Percentiles rank a stretch among this genome's conserved stretches.
phyloP scores from a whole-genome alignment of 768 basidiomycete species.

The Sutorius australiensis region DNA sequence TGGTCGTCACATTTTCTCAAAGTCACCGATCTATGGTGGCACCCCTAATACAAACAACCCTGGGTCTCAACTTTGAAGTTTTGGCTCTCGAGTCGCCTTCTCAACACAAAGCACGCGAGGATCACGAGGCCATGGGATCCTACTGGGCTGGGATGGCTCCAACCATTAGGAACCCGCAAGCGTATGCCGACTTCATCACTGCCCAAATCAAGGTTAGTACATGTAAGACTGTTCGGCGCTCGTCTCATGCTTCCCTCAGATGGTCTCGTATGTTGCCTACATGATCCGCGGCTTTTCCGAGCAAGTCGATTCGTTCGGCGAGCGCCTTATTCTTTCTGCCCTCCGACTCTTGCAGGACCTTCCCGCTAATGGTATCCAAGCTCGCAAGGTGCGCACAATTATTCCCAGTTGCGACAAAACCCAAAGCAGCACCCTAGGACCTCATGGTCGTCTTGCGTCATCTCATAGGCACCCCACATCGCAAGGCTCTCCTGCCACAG shows the following conservation, averaged over 20 bases:
- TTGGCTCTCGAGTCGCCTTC: constrained; percentile 77
- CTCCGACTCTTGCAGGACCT: constrained; percentile 92
- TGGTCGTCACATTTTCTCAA: constrained; percentile 88
- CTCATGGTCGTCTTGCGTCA: constrained; percentile 91
- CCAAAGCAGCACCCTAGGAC: constrained; percentile 49
- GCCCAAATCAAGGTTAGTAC: constrained; percentile 81
- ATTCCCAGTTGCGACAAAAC: not conserved
- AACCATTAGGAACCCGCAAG: constrained; percentile 63
- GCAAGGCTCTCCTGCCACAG: constrained; percentile 73
- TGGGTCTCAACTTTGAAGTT: constrained; percentile 76
- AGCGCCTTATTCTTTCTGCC: constrained; percentile 73
- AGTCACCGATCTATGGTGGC: constrained; percentile 64
- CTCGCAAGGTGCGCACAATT: constrained; percentile 61
- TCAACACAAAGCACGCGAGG: constrained; percentile 71
- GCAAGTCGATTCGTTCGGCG: constrained; percentile 70
- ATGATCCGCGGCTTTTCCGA: constrained; percentile 68
- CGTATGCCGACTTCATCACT: constrained; percentile 80
- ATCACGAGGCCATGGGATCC: constrained; percentile 76
- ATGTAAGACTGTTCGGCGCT: not conserved
- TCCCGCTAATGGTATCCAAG: constrained; percentile 75
- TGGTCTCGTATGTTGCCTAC: constrained; percentile 89
- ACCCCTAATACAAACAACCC: constrained; percentile 62
- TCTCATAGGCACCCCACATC: constrained; percentile 73
- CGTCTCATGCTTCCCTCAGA: constrained; percentile 41
- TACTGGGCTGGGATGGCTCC: constrained; percentile 82